Percentiles rank a stretch among this genome's conserved stretches.
Conservation (phyloP, 225 moss, liverwort and hornwort species). For the Physcomitrellopsis africana region DNA sequence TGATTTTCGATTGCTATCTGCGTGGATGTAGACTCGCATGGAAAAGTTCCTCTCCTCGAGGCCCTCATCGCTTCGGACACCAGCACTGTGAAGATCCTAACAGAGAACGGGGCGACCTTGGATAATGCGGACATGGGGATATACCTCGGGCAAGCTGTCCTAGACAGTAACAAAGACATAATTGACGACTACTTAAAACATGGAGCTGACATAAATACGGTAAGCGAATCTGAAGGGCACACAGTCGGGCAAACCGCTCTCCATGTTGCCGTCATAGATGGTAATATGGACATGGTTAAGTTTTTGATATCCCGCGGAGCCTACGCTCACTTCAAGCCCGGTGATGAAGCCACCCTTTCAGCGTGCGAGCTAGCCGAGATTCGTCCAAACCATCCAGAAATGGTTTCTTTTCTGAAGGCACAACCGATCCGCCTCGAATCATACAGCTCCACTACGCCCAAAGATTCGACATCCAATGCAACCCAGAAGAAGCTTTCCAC, state of each 20-base stretch:
- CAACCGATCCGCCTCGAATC: slow-evolving; percentile 41
- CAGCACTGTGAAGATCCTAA: slow-evolving; percentile 37
- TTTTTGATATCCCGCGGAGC: slow-evolving; percentile 51
- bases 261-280: slow-evolving; percentile 50
- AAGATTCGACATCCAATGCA: slow-evolving; percentile 13
- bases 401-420: slow-evolving; percentile 32
- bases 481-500: slow-evolving; percentile 8
- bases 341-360: slow-evolving; percentile 53
- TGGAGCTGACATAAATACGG: slow-evolving; percentile 48
- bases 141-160: slow-evolving; percentile 38
- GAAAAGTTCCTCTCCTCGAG: slow-evolving; percentile 54
- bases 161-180: slow-evolving; percentile 38
- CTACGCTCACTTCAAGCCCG: slow-evolving; percentile 32
- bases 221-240: slow-evolving; percentile 16
- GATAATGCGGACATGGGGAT: slow-evolving; percentile 41
- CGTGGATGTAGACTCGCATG: slow-evolving; percentile 28
- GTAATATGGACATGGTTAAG: slow-evolving; percentile 31
- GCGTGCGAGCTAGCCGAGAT: slow-evolving; percentile 64
- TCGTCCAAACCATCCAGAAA: slow-evolving; percentile 10
- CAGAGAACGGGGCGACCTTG: slow-evolving; percentile 51
- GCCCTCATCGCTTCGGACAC: slow-evolving; percentile 40
- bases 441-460: background rate
- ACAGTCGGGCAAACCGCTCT: slow-evolving; percentile 53
- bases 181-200: slow-evolving; percentile 48
- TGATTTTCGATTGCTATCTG: no score